These are phyloP conservation scores for Rhodamnia rubescens DNA, from an alignment of 345 rosid species.

Conservation along the genomic window DNA sequence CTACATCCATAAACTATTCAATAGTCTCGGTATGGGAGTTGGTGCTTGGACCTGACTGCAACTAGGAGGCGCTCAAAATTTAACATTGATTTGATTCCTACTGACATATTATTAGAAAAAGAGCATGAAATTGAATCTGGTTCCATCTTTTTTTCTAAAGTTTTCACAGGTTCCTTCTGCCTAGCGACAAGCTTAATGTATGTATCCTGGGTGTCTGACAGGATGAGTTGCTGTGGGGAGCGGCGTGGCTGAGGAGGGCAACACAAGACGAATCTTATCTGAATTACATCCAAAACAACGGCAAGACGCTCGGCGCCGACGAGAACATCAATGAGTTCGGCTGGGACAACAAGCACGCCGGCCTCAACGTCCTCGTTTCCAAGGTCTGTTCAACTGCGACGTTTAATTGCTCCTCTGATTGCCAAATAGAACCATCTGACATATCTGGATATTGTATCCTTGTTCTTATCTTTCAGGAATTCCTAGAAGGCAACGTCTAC, in stretches of 20 bases:
- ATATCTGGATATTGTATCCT: neutral
- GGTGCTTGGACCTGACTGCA: neutral
- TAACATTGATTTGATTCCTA: neutral
- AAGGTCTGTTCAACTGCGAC: conserved; percentile 30
- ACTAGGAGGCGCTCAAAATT: neutral
- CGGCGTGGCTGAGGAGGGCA: conserved; percentile 90
- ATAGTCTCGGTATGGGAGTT: neutral
- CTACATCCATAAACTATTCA: neutral
- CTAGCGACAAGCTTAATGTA: neutral
- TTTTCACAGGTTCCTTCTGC: neutral
- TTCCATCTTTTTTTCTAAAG: neutral
- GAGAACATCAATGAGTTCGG: conserved; percentile 94
- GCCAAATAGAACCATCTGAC: neutral
- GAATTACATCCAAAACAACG: conserved; percentile 58
- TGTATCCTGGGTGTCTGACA: conserved; percentile 3
- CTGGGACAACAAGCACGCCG: conserved; percentile 98
- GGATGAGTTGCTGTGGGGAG: conserved; percentile 99
- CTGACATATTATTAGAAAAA: neutral
- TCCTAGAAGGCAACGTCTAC: conserved; percentile 48
- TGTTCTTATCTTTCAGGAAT: conserved; percentile 29
- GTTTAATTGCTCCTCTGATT: neutral
- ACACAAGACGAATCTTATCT: conserved; percentile 55
- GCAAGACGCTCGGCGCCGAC: conserved; percentile 78
- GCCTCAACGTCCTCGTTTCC: conserved; percentile 82
- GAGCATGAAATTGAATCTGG: neutral